Percentiles rank a stretch among this genome's conserved stretches.
Evolutionary conservation across 2,329 filamentous ascomycete species (phyloP).

Genomic region (Ophidiomyces ophidiicola): DNA sequence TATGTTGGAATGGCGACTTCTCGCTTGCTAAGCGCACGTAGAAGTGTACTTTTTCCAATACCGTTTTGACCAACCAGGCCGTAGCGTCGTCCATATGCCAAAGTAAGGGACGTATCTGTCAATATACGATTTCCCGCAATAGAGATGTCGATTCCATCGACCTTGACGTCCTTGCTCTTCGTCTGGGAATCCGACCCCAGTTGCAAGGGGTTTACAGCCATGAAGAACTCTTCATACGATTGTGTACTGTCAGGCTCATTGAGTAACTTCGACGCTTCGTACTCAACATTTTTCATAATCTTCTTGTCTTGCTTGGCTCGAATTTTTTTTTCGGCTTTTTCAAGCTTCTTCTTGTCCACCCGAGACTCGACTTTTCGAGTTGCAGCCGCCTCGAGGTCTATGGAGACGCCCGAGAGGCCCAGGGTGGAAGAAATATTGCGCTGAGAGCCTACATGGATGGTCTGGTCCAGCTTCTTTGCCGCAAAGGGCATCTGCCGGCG

Average conservation of each 20-base stretch:
- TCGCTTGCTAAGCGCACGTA: constrained; percentile 81
- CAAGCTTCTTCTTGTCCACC: constrained; percentile 96
- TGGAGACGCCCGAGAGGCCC: constrained; percentile 67
- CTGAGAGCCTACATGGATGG: constrained; percentile 86
- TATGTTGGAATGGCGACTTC: constrained; percentile 91
- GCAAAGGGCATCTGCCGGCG: constrained; percentile 58
- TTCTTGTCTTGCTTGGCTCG: constrained; percentile 98
- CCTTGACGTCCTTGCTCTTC: constrained; percentile 98
- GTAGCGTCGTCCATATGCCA: constrained; percentile 87
- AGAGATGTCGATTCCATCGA: constrained; percentile 89
- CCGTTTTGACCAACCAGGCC: constrained; percentile 98
- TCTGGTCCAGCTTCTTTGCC: constrained; percentile 79
- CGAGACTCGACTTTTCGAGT: constrained; percentile 90
- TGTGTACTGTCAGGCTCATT: constrained; percentile 70
- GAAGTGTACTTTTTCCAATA: constrained; percentile 93
- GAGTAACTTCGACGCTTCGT: constrained; percentile 83
- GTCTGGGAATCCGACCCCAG: constrained; percentile 56
- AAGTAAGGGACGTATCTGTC: constrained; percentile 75
- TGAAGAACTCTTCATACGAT: constrained; percentile 98
- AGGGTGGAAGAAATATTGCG: constrained; percentile 93
- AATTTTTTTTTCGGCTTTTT: constrained; percentile 96
- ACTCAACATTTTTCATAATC: constrained; percentile 94
- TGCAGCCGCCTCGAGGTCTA: constrained; percentile 91
- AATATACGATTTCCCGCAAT: constrained; percentile 83
- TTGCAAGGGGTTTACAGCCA: constrained; percentile 96